A percentile compares a stretch with the other conserved stretches of the same genome.
Evolutionary conservation across 2,329 filamentous ascomycete species (phyloP).

Genomic region (Albifimbria verrucaria): DNA sequence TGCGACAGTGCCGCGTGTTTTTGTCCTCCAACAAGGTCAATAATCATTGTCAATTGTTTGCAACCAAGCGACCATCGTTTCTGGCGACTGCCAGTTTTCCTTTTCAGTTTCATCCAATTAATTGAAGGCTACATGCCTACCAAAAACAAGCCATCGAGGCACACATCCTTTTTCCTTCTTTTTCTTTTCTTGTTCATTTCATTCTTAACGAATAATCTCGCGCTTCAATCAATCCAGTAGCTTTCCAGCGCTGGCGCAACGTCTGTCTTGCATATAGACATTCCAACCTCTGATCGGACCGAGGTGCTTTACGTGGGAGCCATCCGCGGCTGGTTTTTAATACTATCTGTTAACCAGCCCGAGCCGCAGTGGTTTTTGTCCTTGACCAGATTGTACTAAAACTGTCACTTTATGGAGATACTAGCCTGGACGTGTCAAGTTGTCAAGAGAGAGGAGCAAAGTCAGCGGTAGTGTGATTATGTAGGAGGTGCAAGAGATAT

Average conservation of each 20-base stretch:
- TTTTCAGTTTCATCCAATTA: not conserved
- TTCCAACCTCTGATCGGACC: not conserved
- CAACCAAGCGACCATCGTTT: not conserved
- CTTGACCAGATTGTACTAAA: not conserved
- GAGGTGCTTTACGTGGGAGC: not conserved
- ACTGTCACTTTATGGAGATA: not conserved
- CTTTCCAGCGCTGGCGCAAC: not conserved
- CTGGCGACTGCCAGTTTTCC: not conserved
- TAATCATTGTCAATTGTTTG: conserved; percentile 15
- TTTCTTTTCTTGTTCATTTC: not conserved
- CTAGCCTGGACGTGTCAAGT: not conserved
- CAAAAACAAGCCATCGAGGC: not conserved
- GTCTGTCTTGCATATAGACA: not conserved
- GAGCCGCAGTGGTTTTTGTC: not conserved
- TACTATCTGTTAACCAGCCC: not conserved
- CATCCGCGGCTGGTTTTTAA: not conserved
- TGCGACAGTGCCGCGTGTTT: not conserved
- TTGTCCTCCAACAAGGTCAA: conserved; percentile 15
- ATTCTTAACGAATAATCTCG: not conserved
- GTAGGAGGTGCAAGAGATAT: conserved; percentile 7
- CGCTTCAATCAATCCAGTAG: not conserved
- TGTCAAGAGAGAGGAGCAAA: not conserved
- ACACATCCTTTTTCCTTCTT: not conserved
- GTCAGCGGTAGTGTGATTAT: not conserved
- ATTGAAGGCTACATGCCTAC: not conserved